Evolutionary conservation across 2,329 filamentous ascomycete species (phyloP), one percentile per base, ranked within the genome.

Genomic region (Immersiporthe knoxdaviesiana): DNA sequence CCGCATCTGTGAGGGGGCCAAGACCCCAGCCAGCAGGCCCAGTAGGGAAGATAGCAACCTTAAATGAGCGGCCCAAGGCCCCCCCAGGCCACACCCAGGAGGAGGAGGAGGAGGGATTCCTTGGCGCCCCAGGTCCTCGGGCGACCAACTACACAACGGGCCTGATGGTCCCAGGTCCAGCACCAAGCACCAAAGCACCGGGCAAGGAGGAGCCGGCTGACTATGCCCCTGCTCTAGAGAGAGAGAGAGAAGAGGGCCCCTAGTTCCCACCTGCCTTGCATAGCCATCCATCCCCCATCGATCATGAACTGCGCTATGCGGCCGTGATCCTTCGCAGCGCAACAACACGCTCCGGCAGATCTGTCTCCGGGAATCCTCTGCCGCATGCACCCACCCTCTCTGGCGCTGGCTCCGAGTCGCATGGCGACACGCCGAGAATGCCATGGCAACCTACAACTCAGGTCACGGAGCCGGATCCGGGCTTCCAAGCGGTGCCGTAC

Each of bases 381-480:
- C 32, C 54, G 39, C 39, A 65, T 60, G 61, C 54, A 27, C 62
- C 39, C 39, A 32, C 39, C 21, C 10, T 65, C 10, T 65, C 61
- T 65, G 59, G 58, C 64, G 54, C 44, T n/a, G 47, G 44, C 44
- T 35, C 67, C 32, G 54, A 60, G 63, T 71, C 71, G 73, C 64
- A 71, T 67, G 70, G 65, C 70, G 68, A 63, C 67, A 59, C 16
- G 74, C 75, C 73, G 73, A 80, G 77, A 74, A 86, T 86, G 84
- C 81, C 76, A 88, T 88, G 87, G 84, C 85, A 73, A 81, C 82
- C 75, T 88, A 83, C 81, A 87, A 86, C 78, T 81, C 85, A 52
- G 60, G 54, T 54, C 76, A 84, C 88, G 65, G 65, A 35, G 81
- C 80, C 84, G 79, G 69, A 54, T 58, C 66, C 58, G 63, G 62